Conservation (phyloP, 129 eudicot genomes). For the Helianthus tuberosus region DNA sequence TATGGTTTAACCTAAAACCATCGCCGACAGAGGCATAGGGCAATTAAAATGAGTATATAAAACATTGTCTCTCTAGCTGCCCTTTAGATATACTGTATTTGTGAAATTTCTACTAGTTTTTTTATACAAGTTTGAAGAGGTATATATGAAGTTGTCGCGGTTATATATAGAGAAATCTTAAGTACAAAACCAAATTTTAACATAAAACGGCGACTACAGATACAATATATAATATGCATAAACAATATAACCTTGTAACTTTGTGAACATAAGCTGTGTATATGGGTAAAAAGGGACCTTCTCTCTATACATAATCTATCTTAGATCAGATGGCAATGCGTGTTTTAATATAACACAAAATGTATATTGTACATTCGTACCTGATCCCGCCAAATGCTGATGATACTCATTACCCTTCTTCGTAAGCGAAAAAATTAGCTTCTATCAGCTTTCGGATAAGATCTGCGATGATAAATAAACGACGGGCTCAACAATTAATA, state of each 20-base stretch:
- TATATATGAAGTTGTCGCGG: no score
- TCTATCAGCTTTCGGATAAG: neutral
- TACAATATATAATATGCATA: neutral
- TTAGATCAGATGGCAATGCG: conserved; percentile 1
- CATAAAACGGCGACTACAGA: no score
- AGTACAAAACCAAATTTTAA: no score
- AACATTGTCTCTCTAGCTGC: no score
- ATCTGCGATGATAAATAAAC: conserved; percentile 14
- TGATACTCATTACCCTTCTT: neutral
- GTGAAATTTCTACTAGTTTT: no score
- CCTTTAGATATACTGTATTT: no score
- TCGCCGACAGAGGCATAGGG: no score
- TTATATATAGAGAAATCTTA: no score
- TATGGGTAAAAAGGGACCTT: neutral
- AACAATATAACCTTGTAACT: conserved; percentile 22
- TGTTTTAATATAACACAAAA: conserved; percentile 4
- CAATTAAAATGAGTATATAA: no score
- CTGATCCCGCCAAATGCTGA: conserved; percentile 12
- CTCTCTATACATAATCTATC: conserved; percentile 34
- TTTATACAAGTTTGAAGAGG: no score
- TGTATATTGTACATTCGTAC: neutral
- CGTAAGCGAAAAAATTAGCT: conserved; percentile 21
- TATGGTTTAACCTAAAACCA: no score
- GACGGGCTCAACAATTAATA: neutral
- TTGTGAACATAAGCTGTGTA: conserved; percentile 28